Base-by-base conservation (phyloP, 192 early-diverging fungal genomes). In the Backusella tarrabulga region DNA sequence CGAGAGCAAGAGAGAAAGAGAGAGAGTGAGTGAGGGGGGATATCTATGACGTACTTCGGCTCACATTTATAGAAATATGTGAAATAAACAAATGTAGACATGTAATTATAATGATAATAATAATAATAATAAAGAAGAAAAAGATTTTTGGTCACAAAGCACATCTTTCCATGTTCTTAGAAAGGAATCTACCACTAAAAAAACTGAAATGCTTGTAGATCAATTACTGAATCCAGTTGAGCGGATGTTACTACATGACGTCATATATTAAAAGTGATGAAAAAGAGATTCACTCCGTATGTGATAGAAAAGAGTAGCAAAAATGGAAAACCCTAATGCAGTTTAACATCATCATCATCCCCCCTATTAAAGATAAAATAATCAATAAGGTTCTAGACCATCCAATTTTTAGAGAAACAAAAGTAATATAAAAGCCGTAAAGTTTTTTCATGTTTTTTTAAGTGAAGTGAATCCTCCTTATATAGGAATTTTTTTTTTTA, bases 261-360 rank as follows among this genome's bases (percentile, higher is more conserved):
- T 63, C 21, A 63, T 63, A 29, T 63, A 63, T 63, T 63, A 63
- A 63, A 63, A 29, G 26, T 29, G 46, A 50, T n/a, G 17, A 14
- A 29, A 32, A n/a, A 63, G 21, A n/a, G 54, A 0, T 8, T 23
- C 23, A 12, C 54, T 63, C 23, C 56, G 54, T 56, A 60, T 60
- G 26, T 63, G 19, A 63, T 63, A 63, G 8, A 56, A 23, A 63
- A 63, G 26, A 63, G 26, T 29, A 63, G 21, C 56, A 63, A 29
- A 63, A 63, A 63, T 63, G 56, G 26, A 63, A 56, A 29, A 63
- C 23, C 23, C 56, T 63, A 63, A 67, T 63, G 75, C 77, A 70
- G 35, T 70, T 70, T 38, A 70, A 70, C 68, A 70, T 70, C 67
- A 68, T 70, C 67, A 68, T 68, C 38, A 68, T 68, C 67, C 34